Conservation (phyloP, 2,329 filamentous ascomycete genomes). For the Colletotrichum filicis region DNA sequence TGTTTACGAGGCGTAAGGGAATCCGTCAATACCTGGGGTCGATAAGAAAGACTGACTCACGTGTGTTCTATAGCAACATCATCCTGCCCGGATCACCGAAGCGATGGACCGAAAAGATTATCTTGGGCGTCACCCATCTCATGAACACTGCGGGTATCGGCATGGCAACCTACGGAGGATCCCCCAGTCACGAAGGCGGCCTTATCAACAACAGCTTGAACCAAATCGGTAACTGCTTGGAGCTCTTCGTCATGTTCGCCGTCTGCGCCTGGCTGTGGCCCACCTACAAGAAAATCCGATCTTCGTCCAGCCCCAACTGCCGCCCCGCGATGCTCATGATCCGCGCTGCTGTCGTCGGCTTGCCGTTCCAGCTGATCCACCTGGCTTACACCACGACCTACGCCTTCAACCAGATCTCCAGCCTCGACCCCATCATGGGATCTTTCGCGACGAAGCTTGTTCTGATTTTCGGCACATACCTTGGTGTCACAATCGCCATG, state of each 20-base stretch:
- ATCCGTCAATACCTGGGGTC: background rate
- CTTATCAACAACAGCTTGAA: conserved; percentile 34
- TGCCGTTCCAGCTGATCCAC: conserved; percentile 39
- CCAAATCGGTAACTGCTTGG: conserved; percentile 38
- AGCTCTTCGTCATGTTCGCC: conserved; percentile 38
- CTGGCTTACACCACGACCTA: conserved; percentile 39
- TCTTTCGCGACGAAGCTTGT: conserved; percentile 38
- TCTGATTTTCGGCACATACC: conserved; percentile 37
- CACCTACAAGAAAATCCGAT: conserved; percentile 31
- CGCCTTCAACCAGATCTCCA: conserved; percentile 35
- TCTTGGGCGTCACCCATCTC: conserved; percentile 39
- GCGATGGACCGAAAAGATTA: conserved; percentile 37
- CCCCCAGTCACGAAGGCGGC: conserved; percentile 31
- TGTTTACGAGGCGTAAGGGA: conserved; percentile 42
- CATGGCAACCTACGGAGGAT: conserved; percentile 36
- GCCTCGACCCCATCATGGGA: conserved; percentile 38
- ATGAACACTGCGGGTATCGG: conserved; percentile 38
- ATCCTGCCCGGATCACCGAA: conserved; percentile 35
- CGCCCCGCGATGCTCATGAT: conserved; percentile 35
- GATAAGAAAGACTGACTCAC: background rate
- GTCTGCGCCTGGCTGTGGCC: conserved; percentile 39
- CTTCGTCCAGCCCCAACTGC: conserved; percentile 30
- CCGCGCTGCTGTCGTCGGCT: conserved; percentile 22
- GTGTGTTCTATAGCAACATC: conserved; percentile 31
- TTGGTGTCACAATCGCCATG: conserved; percentile 24